A percentile compares a stretch with the other conserved stretches of the same genome.
Conservation (phyloP, 768 basidiomycete genomes). For the Tulasnella sp. region DNA sequence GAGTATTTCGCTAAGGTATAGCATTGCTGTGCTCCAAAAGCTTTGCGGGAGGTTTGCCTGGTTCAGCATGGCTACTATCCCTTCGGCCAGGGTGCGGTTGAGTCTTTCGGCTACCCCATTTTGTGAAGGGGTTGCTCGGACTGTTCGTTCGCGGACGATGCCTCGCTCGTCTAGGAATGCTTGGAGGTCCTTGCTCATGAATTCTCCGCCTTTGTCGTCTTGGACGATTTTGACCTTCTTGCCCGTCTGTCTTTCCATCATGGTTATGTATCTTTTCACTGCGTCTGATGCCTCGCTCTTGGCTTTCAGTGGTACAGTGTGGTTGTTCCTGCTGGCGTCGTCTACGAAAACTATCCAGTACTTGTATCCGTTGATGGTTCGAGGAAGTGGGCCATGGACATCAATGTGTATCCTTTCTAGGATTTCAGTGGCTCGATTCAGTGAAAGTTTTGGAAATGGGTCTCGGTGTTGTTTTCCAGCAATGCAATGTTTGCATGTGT, state of each 20-base stretch:
- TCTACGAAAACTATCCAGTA: conserved; percentile 12
- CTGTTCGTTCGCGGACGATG: conserved; percentile 12
- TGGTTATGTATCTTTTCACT: conserved; percentile 27
- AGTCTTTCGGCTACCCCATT: conserved; percentile 9
- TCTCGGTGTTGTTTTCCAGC: too few species aligned
- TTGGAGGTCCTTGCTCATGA: too few species aligned
- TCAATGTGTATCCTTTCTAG: conserved; percentile 11
- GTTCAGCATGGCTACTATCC: too few species aligned
- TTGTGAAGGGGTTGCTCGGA: conserved; percentile 4
- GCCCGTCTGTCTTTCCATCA: conserved; percentile 24
- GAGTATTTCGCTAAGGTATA: not conserved
- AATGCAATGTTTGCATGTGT: too few species aligned
- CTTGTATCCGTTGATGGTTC: not conserved
- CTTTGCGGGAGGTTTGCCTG: too few species aligned
- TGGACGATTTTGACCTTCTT: conserved; percentile 20
- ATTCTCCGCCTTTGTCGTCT: conserved; percentile 30
- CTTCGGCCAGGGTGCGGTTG: not conserved
- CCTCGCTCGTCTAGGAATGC: conserved; percentile 8
- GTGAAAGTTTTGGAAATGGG: not conserved
- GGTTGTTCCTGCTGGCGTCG: not conserved
- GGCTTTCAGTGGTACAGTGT: not conserved
- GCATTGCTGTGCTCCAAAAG: conserved; percentile 1
- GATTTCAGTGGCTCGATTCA: not conserved
- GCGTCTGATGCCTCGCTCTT: conserved; percentile 7
- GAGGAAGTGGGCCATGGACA: conserved; percentile 12